Evolutionary conservation across 2,329 filamentous ascomycete genomes (phyloP), one percentile per base, ranked within the genome.

Genomic region (Cordyceps pruinosa): DNA sequence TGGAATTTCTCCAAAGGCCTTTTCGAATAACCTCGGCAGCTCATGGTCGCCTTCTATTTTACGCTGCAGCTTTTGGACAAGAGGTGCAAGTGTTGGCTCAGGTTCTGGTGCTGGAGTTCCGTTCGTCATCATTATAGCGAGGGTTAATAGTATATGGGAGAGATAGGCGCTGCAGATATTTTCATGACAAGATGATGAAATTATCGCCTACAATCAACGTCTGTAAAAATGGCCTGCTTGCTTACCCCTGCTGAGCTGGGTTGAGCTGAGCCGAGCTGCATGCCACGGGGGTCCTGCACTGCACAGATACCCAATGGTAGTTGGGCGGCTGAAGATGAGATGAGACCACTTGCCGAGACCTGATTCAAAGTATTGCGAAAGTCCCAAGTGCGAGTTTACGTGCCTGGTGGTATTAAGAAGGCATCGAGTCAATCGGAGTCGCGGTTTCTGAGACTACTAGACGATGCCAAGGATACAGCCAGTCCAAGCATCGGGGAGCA

Each of bases 281-380:
- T 41, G n/a, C 37, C 35, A n/a, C 35, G 35, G 3, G 35, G 35
- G 37, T 21, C 1, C n/a, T 41, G 37, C 37, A 41, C 15, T 37
- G 35, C 35, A 37, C 15, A 6, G 15, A 19, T 2, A 37, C 19
- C 83, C 83, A 51, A 81, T 69, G 46, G 39, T 13, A 23, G 19
- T 13, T 19, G 13, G 13, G 32, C 32, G 12, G 32, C 32, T 15
- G 32, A 15, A 15, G 6, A 35, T 15, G 32, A n/a, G n/a, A n/a
- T n/a, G n/a, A n/a, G n/a, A n/a, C n/a, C n/a, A n/a, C n/a, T n/a
- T n/a, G n/a, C n/a, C n/a, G n/a, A n/a, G n/a, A n/a, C n/a, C n/a
- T n/a, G n/a, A n/a, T n/a, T n/a, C n/a, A n/a, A n/a, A n/a, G n/a
- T n/a, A n/a, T n/a, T n/a, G n/a, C n/a, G n/a, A n/a, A n/a, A n/a